Conservation (phyloP, 2,329 filamentous ascomycete species). For the Metarhizium brunneum region DNA sequence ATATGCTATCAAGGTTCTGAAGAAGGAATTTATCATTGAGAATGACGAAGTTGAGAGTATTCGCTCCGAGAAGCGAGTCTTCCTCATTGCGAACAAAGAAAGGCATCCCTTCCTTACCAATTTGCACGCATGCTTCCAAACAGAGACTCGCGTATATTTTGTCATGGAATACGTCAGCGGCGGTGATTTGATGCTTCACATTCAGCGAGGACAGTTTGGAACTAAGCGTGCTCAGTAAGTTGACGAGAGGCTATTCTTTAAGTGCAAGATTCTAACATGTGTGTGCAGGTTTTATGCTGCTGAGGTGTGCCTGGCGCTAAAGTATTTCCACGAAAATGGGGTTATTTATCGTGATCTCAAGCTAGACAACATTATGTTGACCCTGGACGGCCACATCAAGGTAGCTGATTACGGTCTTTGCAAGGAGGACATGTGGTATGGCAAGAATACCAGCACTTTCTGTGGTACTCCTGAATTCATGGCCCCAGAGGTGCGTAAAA, state of each 20-base stretch:
- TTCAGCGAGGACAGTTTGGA: conserved; percentile 92
- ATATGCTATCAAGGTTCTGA: conserved; percentile 97
- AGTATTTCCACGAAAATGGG: conserved; percentile 99
- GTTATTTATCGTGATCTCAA: conserved; percentile 98
- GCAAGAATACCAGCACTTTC: conserved; percentile 92
- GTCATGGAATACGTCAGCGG: conserved; percentile 99
- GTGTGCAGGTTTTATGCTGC: conserved; percentile 80
- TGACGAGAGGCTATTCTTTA: background rate
- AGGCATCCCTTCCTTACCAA: conserved; percentile 92
- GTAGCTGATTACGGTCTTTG: conserved; percentile 97
- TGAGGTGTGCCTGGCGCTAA: conserved; percentile 91
- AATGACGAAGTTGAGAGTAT: conserved; percentile 99
- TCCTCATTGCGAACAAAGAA: conserved; percentile 94
- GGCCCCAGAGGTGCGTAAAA: conserved; percentile 72
- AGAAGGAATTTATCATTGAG: conserved; percentile 99
- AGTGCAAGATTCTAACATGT: background rate
- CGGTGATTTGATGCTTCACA: conserved; percentile 98
- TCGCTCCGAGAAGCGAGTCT: conserved; percentile 93
- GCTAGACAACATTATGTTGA: conserved; percentile 83
- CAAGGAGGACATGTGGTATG: conserved; percentile 99
- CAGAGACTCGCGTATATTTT: conserved; percentile 95
- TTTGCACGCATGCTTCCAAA: conserved; percentile 97
- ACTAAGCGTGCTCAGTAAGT: conserved; percentile 90
- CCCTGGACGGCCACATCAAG: conserved; percentile 95
- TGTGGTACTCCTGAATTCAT: conserved; percentile 99